Conservation (phyloP, 2,329 filamentous ascomycete species). For the Botrytis byssoidea region DNA sequence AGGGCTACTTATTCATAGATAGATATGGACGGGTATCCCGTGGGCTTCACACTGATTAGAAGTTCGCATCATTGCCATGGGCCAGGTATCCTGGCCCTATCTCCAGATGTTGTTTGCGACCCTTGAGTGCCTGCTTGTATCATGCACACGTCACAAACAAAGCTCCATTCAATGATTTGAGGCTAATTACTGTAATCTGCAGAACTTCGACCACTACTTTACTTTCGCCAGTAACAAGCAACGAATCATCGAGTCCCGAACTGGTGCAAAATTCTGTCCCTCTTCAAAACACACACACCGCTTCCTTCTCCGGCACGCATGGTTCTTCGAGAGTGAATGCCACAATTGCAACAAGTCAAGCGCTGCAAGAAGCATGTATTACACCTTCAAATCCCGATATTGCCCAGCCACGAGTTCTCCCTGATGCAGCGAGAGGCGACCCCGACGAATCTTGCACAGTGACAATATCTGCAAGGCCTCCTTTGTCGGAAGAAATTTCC, state of each 20-base stretch:
- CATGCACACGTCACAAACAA: neutral
- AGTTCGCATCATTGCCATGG: neutral
- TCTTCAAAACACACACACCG: constrained; percentile 9
- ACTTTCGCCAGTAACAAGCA: constrained; percentile 59
- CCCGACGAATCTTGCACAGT: constrained; percentile 2
- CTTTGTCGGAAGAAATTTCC: neutral
- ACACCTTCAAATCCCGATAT: constrained; percentile 11
- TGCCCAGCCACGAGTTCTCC: neutral
- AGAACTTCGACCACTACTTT: constrained; percentile 16
- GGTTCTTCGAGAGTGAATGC: constrained; percentile 3
- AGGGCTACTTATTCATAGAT: neutral
- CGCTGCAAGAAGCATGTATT: constrained; percentile 2
- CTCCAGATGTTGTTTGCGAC: neutral
- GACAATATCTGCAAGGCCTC: constrained; percentile 11
- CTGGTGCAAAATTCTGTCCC: neutral
- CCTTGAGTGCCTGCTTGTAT: neutral
- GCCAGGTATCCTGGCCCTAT: neutral
- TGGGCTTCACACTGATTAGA: neutral
- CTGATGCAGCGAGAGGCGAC: constrained; percentile 14
- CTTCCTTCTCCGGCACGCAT: neutral
- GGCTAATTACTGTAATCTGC: constrained; percentile 11
- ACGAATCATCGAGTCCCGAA: constrained; percentile 52
- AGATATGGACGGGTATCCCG: neutral
- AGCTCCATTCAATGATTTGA: constrained; percentile 2
- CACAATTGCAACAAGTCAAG: neutral